Conservation (phyloP, 1,139 yeast genomes). For the Suhomyces maxii region DNA sequence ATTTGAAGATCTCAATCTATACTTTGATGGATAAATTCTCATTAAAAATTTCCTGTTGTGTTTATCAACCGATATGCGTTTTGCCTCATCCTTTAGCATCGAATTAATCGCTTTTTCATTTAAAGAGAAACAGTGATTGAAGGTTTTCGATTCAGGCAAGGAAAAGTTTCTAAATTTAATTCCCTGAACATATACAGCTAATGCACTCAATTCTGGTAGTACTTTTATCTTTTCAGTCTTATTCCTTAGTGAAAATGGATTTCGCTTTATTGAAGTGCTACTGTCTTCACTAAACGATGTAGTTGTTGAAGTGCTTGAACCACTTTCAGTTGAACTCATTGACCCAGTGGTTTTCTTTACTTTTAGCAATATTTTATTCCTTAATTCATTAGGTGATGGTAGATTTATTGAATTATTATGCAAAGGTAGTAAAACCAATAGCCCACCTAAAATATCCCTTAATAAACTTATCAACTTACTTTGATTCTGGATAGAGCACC, state of each 20-base stretch:
- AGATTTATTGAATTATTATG: slow-evolving; percentile 28
- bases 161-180: slow-evolving; percentile 79
- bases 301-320: slow-evolving; percentile 15
- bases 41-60: slow-evolving; percentile 76
- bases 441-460: slow-evolving; percentile 57
- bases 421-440: slow-evolving; percentile 50
- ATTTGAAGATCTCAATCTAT: slow-evolving; percentile 74
- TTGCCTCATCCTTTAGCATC: slow-evolving; percentile 62
- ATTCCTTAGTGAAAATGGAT: slow-evolving; percentile 24
- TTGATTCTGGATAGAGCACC: slow-evolving; percentile 72
- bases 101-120: slow-evolving; percentile 68
- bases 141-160: slow-evolving; percentile 79
- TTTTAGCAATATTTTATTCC: slow-evolving; percentile 70
- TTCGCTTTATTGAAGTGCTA: slow-evolving; percentile 15
- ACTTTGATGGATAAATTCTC: slow-evolving; percentile 85
- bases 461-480: slow-evolving; percentile 52
- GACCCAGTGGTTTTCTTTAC: slow-evolving; percentile 58
- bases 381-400: slow-evolving; percentile 74
- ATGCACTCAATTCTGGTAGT: slow-evolving; percentile 50
- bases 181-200: slow-evolving; percentile 74
- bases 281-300: slow-evolving; percentile 53
- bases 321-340: background rate
- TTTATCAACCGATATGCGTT: slow-evolving; percentile 56
- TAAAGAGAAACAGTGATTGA: slow-evolving; percentile 82
- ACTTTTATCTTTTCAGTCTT: slow-evolving; percentile 27